Conservation (phyloP, 176 grass and related monocot genomes). For the Phoenix roebelenii region DNA sequence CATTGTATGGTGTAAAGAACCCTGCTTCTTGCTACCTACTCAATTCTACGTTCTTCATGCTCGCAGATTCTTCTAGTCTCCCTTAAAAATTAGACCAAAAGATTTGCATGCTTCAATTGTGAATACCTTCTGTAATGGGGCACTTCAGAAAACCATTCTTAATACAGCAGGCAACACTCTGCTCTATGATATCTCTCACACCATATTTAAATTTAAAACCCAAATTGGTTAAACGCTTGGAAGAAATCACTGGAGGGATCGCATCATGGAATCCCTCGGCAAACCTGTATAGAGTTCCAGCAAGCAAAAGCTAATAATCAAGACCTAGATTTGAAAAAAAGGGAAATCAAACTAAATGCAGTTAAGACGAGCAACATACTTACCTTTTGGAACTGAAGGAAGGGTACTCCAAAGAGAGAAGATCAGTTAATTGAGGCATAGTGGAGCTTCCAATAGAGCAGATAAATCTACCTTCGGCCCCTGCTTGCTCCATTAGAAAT, state of each 20-base stretch:
- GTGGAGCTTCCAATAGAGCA: constrained; percentile 33
- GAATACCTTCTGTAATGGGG: not conserved
- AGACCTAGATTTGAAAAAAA: not conserved
- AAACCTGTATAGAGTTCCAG: constrained; percentile 14
- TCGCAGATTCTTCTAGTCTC: too few species aligned
- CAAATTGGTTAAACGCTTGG: constrained; percentile 41
- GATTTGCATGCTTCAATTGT: too few species aligned
- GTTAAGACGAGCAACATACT: not conserved
- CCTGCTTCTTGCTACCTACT: too few species aligned
- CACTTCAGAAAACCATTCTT: constrained; percentile 31
- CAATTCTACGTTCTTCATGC: too few species aligned
- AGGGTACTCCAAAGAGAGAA: constrained; percentile 31
- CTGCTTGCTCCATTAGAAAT: constrained; percentile 36
- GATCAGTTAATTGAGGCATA: constrained; percentile 22
- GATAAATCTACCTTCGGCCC: constrained; percentile 42
- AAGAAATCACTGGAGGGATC: constrained; percentile 35
- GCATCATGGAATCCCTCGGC: constrained; percentile 22
- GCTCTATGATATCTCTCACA: constrained; percentile 23
- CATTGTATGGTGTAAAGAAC: too few species aligned
- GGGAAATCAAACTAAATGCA: not conserved
- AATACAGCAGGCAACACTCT: constrained; percentile 37
- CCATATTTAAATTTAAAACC: constrained; percentile 51
- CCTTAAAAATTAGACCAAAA: too few species aligned
- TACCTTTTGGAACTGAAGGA: constrained; percentile 25
- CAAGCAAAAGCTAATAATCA: not conserved